Conservation (phyloP, 2,329 filamentous ascomycete genomes). For the Sphaerulina populicola region DNA sequence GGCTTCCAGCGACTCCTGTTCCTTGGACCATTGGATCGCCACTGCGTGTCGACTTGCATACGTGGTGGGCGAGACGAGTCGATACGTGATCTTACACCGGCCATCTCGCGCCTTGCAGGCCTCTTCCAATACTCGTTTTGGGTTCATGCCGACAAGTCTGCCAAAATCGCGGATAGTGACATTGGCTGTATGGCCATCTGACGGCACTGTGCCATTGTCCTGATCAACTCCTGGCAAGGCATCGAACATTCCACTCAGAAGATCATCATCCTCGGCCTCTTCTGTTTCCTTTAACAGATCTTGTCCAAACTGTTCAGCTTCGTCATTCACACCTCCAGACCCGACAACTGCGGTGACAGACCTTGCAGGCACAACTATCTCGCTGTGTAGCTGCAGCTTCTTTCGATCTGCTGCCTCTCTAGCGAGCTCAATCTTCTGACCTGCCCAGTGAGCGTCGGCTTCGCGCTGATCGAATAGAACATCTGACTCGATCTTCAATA, state of each 20-base stretch:
- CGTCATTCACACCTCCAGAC: constrained; percentile 42
- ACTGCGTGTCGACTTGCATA: constrained; percentile 71
- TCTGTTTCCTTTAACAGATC: constrained; percentile 33
- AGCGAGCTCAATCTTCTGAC: constrained; percentile 37
- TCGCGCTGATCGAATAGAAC: constrained; percentile 43
- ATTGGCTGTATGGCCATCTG: constrained; percentile 30
- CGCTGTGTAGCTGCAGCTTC: constrained; percentile 24
- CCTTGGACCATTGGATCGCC: constrained; percentile 69
- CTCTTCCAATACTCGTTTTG: constrained; percentile 71
- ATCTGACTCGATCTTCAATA: constrained; percentile 65
- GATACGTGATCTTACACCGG: constrained; percentile 58
- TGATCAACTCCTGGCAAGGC: constrained; percentile 28
- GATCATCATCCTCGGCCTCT: constrained; percentile 49
- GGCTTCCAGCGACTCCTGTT: constrained; percentile 45
- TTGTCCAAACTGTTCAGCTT: constrained; percentile 38
- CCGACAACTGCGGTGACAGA: background rate
- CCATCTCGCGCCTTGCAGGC: constrained; percentile 76
- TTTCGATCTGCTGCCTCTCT: constrained; percentile 34
- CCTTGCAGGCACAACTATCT: constrained; percentile 6
- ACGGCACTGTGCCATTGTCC: constrained; percentile 32
- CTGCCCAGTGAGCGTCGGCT: constrained; percentile 42
- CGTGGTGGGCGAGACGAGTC: constrained; percentile 60
- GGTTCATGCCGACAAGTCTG: constrained; percentile 67
- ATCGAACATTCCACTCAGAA: constrained; percentile 53
- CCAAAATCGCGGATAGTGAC: constrained; percentile 73